Percentiles rank a stretch among this genome's conserved stretches.
phyloP scores from a whole-genome alignment of 2,329 filamentous ascomycete genomes.

The Epichloe typhina region DNA sequence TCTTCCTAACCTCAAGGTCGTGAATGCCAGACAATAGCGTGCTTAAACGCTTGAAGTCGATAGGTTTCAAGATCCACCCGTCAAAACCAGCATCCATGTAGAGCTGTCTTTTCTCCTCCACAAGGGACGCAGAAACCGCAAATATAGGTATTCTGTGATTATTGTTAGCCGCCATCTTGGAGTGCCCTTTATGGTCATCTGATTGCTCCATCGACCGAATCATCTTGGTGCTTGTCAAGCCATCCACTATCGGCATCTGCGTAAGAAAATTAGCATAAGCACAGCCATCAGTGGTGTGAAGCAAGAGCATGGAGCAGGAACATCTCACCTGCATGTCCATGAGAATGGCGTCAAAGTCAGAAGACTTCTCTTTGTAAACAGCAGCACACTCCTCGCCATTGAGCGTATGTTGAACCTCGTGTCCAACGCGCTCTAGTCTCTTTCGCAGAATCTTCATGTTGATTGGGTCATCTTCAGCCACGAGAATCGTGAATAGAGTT shows the following conservation, averaged over 20 bases:
- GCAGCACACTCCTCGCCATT: slow-evolving; percentile 78
- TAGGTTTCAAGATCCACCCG: slow-evolving; percentile 81
- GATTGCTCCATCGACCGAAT: slow-evolving; percentile 61
- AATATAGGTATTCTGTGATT: slow-evolving; percentile 69
- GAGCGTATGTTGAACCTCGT: slow-evolving; percentile 56
- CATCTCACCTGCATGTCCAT: slow-evolving; percentile 81
- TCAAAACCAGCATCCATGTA: slow-evolving; percentile 77
- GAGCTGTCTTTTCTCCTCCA: slow-evolving; percentile 52
- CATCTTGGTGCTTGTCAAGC: slow-evolving; percentile 68
- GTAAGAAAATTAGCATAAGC: background rate
- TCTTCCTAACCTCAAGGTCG: slow-evolving; percentile 40
- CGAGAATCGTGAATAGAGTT: slow-evolving; percentile 45
- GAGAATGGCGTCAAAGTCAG: slow-evolving; percentile 61
- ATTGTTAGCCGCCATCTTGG: slow-evolving; percentile 43
- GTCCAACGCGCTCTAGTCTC: slow-evolving; percentile 62
- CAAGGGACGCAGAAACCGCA: slow-evolving; percentile 70
- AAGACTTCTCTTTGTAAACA: slow-evolving; percentile 50
- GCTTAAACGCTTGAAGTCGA: slow-evolving; percentile 65
- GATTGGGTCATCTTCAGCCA: slow-evolving; percentile 81
- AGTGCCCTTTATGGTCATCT: slow-evolving; percentile 34
- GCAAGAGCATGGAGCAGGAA: background rate
- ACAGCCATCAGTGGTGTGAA: background rate
- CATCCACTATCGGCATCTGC: slow-evolving; percentile 91
- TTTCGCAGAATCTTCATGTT: slow-evolving; percentile 76
- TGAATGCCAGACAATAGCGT: slow-evolving; percentile 57